Conservation (phyloP, 148 eudicot genomes). For the Pharnaceum exiguum region DNA sequence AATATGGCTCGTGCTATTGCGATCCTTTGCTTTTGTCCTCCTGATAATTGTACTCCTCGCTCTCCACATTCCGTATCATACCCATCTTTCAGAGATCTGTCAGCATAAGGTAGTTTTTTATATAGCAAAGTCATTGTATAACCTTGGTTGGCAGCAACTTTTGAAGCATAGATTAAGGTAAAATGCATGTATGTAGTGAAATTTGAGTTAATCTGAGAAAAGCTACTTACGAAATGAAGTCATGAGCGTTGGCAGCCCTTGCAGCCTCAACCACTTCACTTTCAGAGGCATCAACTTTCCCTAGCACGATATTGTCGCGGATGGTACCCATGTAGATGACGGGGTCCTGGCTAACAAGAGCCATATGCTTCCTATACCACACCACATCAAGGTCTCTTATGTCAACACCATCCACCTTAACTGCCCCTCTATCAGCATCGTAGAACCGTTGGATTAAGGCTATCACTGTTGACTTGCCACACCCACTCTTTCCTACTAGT, state of each 20-base stretch:
- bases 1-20: constrained; percentile 89
- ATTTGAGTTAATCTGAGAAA: background rate
- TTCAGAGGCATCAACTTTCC: constrained; percentile 66
- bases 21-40: constrained; percentile 81
- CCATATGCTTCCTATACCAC: constrained; percentile 72
- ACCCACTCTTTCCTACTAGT: constrained; percentile 88
- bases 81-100: constrained; percentile 71
- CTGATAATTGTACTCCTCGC: constrained; percentile 77
- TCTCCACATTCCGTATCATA: constrained; percentile 88
- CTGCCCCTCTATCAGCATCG: constrained; percentile 59
- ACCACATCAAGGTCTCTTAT: constrained; percentile 53
- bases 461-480: constrained; percentile 89
- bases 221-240: constrained; percentile 75
- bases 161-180: no score
- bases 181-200: no score
- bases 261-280: constrained; percentile 72
- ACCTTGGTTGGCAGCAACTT: no score
- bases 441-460: constrained; percentile 72
- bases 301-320: constrained; percentile 62
- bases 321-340: constrained; percentile 69
- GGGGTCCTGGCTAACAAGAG: constrained; percentile 92
- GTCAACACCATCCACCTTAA: constrained; percentile 70
- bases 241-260: constrained; percentile 87
- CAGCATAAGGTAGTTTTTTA: background rate
- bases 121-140: background rate